Percentiles rank a stretch among this genome's conserved stretches.
phyloP scores from a whole-genome alignment of 495 filamentous ascomycete genomes.

The Tirmania nivea region DNA sequence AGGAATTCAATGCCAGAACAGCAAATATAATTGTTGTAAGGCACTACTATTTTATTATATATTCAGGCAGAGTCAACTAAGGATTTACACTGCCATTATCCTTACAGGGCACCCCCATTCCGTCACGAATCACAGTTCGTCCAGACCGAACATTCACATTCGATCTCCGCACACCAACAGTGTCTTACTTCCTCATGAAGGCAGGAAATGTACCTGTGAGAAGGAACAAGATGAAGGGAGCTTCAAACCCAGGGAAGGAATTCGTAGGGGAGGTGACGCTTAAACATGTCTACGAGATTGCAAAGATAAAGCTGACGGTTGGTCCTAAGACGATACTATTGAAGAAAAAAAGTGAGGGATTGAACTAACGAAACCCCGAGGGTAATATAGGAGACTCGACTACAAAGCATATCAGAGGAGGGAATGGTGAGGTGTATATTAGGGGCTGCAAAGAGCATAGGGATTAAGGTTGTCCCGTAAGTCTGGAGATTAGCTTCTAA shows the following conservation, averaged over 20 bases:
- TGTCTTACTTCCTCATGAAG: slow-evolving; percentile 65
- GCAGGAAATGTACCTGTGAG: slow-evolving; percentile 54
- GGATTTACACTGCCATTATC: too few species aligned
- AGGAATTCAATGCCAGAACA: slow-evolving; percentile 98
- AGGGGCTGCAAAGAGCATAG: slow-evolving; percentile 69
- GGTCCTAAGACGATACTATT: not conserved
- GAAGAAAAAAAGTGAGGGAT: not conserved
- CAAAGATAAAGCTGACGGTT: slow-evolving; percentile 62
- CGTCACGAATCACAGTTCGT: slow-evolving; percentile 72
- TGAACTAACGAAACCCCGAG: not conserved
- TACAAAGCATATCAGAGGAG: slow-evolving; percentile 60
- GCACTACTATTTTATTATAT: not conserved
- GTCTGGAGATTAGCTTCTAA: too few species aligned
- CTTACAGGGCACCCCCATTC: slow-evolving; percentile 55
- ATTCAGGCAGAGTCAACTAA: too few species aligned
- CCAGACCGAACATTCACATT: slow-evolving; percentile 87
- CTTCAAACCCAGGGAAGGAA: slow-evolving; percentile 57
- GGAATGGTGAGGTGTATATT: slow-evolving; percentile 72
- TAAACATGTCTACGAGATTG: slow-evolving; percentile 97
- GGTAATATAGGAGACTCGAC: slow-evolving; percentile 38
- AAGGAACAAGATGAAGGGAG: slow-evolving; percentile 59
- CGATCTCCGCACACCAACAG: slow-evolving; percentile 78
- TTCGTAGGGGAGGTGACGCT: slow-evolving; percentile 60
- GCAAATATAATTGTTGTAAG: slow-evolving; percentile 43
- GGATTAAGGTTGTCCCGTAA: slow-evolving; percentile 56